These are phyloP conservation scores for Aspergillus sp. DNA, from an alignment of 2,329 filamentous ascomycete species.

Conservation along the genomic window DNA sequence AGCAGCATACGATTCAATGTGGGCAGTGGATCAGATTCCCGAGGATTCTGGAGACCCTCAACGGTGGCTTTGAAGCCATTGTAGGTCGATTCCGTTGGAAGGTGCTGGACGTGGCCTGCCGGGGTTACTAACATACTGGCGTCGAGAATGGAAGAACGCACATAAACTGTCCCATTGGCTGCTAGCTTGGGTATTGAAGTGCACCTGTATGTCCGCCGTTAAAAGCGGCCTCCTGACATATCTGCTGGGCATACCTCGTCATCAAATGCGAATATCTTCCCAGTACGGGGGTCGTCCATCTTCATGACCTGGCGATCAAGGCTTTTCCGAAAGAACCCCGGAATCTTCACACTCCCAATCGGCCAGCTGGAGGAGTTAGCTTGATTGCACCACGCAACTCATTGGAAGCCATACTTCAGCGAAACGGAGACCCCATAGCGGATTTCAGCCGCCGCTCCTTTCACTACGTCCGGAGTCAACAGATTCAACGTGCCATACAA, in stretches of 20 bases:
- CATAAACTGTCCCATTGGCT: constrained; percentile 49
- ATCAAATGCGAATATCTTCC: constrained; percentile 41
- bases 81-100: constrained; percentile 26
- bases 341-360: constrained; percentile 33
- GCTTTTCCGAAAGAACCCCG: constrained; percentile 31
- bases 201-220: constrained; percentile 16
- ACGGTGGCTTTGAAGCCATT: constrained; percentile 29
- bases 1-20: constrained; percentile 17
- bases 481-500: constrained; percentile 45
- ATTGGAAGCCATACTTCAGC: constrained; percentile 37
- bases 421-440: constrained; percentile 40
- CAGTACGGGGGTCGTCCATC: constrained; percentile 20
- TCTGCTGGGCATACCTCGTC: constrained; percentile 32
- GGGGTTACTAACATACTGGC: background rate
- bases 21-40: constrained; percentile 12
- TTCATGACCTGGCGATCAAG: constrained; percentile 28
- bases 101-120: constrained; percentile 21
- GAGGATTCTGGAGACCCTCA: constrained; percentile 17
- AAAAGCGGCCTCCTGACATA: background rate
- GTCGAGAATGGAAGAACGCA: constrained; percentile 35
- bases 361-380: constrained; percentile 17
- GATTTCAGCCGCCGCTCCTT: constrained; percentile 42
- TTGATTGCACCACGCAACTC: background rate
- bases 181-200: constrained; percentile 47
- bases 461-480: constrained; percentile 43